Conservation (phyloP, 306 rosid genomes). For the Quillaja saponaria region DNA sequence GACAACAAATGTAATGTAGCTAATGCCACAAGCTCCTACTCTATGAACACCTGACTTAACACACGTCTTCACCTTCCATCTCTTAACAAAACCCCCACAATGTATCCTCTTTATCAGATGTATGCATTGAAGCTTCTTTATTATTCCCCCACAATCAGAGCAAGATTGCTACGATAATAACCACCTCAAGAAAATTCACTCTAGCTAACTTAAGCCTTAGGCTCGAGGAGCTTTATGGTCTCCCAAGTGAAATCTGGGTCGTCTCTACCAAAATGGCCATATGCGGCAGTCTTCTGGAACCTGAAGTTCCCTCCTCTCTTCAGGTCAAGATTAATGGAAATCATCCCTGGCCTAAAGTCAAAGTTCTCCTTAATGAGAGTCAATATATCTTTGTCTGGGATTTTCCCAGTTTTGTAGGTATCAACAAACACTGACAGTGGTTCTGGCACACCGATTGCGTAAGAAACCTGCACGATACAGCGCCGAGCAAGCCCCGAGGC, state of each 20-base stretch:
- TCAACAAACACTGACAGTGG: constrained; percentile 73
- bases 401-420: constrained; percentile 64
- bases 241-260: constrained; percentile 86
- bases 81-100: constrained; percentile 28
- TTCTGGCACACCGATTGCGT: constrained; percentile 80
- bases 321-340: constrained; percentile 68
- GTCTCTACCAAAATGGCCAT: constrained; percentile 79
- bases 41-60: constrained; percentile 33
- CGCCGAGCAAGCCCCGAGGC: constrained; percentile 82
- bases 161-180: constrained; percentile 40
- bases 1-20: constrained; percentile 21
- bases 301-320: constrained; percentile 71
- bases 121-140: constrained; percentile 48
- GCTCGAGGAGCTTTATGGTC: constrained; percentile 65
- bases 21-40: constrained; percentile 33
- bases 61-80: constrained; percentile 29
- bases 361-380: constrained; percentile 63
- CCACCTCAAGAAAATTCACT: constrained; percentile 28
- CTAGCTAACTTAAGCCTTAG: constrained; percentile 53
- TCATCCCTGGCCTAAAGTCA: constrained; percentile 84
- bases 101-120: constrained; percentile 30
- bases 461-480: constrained; percentile 79
- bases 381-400: constrained; percentile 62
- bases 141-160: constrained; percentile 30
- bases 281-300: constrained; percentile 82